Evolutionary conservation across 1,139 yeast genomes (phyloP).

Genomic region (Candida tropicalis): DNA sequence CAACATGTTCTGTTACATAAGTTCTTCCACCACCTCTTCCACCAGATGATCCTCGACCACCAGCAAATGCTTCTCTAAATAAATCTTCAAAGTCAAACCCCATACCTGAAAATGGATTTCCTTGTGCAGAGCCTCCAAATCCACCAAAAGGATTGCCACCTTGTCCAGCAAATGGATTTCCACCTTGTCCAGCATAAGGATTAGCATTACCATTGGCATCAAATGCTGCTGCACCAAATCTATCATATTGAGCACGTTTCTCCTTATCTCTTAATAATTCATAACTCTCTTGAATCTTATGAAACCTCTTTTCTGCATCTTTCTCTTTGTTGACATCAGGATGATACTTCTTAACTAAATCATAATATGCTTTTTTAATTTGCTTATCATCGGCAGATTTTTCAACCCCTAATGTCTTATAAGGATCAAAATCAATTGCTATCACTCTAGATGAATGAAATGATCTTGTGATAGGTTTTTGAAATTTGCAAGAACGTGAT

Average conservation of each 20-base stretch:
- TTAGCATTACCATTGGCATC: slow-evolving; percentile 64
- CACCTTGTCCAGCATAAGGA: slow-evolving; percentile 47
- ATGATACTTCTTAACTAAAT: slow-evolving; percentile 89
- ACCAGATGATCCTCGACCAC: slow-evolving; percentile 42
- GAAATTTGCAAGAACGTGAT: not conserved
- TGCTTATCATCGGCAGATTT: slow-evolving; percentile 74
- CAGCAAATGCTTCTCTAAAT: slow-evolving; percentile 73
- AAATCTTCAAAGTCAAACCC: slow-evolving; percentile 83
- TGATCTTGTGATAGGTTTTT: slow-evolving; percentile 15
- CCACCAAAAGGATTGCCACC: slow-evolving; percentile 43
- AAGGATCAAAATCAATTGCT: slow-evolving; percentile 67
- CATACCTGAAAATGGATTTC: slow-evolving; percentile 49
- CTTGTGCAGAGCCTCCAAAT: slow-evolving; percentile 31
- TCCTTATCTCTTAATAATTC: slow-evolving; percentile 87
- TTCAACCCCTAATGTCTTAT: slow-evolving; percentile 76
- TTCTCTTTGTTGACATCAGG: slow-evolving; percentile 95
- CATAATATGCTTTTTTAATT: slow-evolving; percentile 91
- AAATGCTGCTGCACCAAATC: slow-evolving; percentile 86
- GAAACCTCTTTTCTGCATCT: slow-evolving; percentile 86
- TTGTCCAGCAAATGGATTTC: slow-evolving; percentile 9
- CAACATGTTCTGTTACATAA: slow-evolving; percentile 76
- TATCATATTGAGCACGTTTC: slow-evolving; percentile 89
- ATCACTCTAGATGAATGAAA: slow-evolving; percentile 30
- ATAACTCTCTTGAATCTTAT: slow-evolving; percentile 91
- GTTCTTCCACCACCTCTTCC: slow-evolving; percentile 38